Evolutionary conservation across 139 green algal species (phyloP).

Genomic region (Auxenochlorella pyrenoidosa): DNA sequence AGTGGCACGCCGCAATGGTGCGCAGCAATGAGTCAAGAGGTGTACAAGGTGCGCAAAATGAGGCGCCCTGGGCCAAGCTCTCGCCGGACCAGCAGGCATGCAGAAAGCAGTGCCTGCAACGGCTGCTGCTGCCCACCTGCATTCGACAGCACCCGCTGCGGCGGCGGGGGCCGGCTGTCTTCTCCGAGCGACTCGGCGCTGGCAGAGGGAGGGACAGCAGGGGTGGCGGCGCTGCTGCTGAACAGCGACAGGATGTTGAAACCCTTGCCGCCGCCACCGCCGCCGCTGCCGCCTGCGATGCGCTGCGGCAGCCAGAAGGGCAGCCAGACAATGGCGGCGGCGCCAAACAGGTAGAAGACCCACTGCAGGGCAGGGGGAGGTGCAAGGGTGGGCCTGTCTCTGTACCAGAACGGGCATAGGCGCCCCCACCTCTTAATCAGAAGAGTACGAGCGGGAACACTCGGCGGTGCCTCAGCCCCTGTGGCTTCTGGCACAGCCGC

Average conservation of each 20-base stretch:
- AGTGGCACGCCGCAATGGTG: no score
- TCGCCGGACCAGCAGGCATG: neutral
- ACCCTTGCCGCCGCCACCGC: constrained; percentile 17
- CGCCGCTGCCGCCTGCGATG: neutral
- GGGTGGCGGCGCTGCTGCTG: neutral
- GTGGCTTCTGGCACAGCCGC: no score
- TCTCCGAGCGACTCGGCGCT: neutral
- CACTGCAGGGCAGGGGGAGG: constrained; percentile 33
- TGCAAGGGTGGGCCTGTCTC: no score
- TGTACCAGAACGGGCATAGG: no score
- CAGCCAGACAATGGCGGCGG: constrained; percentile 70
- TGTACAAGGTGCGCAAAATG: no score
- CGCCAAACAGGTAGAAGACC: constrained; percentile 80
- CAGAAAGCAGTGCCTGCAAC: no score
- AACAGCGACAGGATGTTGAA: constrained; percentile 19
- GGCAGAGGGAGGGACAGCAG: neutral
- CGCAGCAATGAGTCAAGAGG: no score
- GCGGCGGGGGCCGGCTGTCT: neutral
- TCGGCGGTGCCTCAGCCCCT: no score
- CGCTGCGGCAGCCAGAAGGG: constrained; percentile 68
- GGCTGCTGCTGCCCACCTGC: constrained; percentile 1
- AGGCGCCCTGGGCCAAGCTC: no score
- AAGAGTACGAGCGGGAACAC: no score
- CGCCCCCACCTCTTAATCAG: no score
- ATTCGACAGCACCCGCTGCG: neutral